phyloP scores from a whole-genome alignment of 352 stramenopile species.

The Phytophthora hibernalis region DNA sequence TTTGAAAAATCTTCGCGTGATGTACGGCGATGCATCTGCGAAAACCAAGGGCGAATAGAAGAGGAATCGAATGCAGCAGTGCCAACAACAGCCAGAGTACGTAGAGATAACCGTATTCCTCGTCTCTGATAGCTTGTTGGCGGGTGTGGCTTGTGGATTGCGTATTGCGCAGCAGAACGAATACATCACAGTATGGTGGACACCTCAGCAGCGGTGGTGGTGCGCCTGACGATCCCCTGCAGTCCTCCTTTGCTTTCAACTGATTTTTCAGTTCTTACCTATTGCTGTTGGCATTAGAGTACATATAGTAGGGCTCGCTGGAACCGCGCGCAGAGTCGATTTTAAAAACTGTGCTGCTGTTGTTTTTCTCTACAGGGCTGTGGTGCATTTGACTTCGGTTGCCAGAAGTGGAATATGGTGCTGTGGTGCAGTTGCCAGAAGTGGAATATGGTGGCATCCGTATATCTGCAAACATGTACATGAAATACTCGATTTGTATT shows the following conservation, averaged over 20 bases:
- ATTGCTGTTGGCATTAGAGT: not conserved
- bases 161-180: not conserved
- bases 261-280: not conserved
- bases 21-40: slow-evolving; percentile 84
- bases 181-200: slow-evolving; percentile 14
- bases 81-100: slow-evolving; percentile 3
- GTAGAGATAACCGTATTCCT: slow-evolving; percentile 3
- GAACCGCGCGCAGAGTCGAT: too few species aligned
- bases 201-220: slow-evolving; percentile 5
- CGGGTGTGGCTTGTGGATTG: not conserved
- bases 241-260: not conserved
- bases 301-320: not conserved
- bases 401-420: too few species aligned
- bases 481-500: too few species aligned
- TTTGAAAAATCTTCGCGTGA: slow-evolving; percentile 71
- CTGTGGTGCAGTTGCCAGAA: too few species aligned
- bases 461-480: too few species aligned
- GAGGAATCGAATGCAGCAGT: not conserved
- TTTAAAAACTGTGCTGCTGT: too few species aligned
- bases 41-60: slow-evolving; percentile 40
- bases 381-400: too few species aligned
- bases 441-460: too few species aligned
- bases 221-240: slow-evolving; percentile 1
- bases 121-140: not conserved
- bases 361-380: too few species aligned